Evolutionary conservation across 2,329 filamentous ascomycete genomes (phyloP).

Genomic region (Botrytis byssoidea): DNA sequence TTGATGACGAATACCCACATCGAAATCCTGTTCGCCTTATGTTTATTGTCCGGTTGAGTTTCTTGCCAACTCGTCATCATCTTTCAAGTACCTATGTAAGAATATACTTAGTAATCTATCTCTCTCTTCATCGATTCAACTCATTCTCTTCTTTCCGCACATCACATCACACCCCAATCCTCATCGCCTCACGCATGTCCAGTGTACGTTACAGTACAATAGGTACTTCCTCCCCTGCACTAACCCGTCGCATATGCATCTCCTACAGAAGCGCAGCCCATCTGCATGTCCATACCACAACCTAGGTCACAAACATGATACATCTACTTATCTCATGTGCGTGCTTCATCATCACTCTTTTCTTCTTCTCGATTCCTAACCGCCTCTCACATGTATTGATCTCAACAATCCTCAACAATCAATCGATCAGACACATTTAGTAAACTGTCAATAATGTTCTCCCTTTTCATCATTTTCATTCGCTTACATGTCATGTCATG

Average conservation of each 20-base stretch:
- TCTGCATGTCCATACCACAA: constrained; percentile 7
- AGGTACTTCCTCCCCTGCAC: constrained; percentile 4
- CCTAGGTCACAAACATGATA: background rate
- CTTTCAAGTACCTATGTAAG: background rate
- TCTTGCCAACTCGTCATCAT: constrained; percentile 11
- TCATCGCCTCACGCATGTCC: background rate
- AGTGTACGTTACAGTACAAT: background rate
- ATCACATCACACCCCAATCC: background rate
- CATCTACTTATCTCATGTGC: background rate
- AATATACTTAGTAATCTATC: background rate
- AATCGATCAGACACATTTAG: background rate
- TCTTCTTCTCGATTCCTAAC: background rate
- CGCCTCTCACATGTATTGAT: background rate
- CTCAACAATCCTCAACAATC: background rate
- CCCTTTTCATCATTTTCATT: background rate
- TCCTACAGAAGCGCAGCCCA: constrained; percentile 6
- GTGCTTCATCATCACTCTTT: background rate
- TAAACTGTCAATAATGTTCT: background rate
- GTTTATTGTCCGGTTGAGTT: background rate
- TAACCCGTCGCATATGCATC: constrained; percentile 12
- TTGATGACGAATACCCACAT: background rate
- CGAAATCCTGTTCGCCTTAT: background rate
- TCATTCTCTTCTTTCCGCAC: background rate
- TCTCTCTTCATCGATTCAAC: too few relatives aligned
- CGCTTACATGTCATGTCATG: background rate